Conservation (phyloP, 768 basidiomycete species). For the Panellus pusillus region DNA sequence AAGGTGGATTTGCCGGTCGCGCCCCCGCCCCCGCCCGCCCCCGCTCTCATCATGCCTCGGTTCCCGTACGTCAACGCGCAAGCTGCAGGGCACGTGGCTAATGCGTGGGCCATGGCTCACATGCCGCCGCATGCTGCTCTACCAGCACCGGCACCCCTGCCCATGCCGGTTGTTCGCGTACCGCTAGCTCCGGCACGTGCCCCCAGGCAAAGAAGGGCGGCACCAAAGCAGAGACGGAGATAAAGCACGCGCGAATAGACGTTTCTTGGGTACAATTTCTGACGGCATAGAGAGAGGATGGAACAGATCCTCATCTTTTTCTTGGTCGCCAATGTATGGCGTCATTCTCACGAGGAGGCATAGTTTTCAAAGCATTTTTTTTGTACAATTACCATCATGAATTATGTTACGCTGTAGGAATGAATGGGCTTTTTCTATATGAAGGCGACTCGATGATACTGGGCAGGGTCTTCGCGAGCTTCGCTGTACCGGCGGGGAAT, state of each 20-base stretch:
- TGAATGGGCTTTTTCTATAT: slow-evolving; percentile 75
- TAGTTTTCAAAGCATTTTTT: background rate
- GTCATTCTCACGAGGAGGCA: too few species aligned
- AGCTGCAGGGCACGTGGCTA: background rate
- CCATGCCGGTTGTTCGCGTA: background rate
- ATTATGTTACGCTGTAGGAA: slow-evolving; percentile 58
- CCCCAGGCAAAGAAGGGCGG: slow-evolving; percentile 1
- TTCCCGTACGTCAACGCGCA: background rate
- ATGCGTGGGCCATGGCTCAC: slow-evolving; percentile 10
- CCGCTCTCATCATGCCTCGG: slow-evolving; percentile 9
- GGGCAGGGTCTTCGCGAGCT: slow-evolving; percentile 68
- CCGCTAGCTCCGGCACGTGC: background rate
- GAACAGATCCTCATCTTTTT: background rate
- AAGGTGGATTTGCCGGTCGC: slow-evolving; percentile 62
- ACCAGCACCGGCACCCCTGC: background rate
- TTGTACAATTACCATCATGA: slow-evolving; percentile 1
- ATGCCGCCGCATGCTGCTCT: background rate
- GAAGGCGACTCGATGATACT: slow-evolving; percentile 70
- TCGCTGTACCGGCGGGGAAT: slow-evolving; percentile 86
- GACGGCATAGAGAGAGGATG: background rate
- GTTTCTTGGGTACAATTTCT: background rate
- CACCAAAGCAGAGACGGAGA: background rate
- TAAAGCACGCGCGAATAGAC: background rate
- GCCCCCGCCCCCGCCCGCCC: slow-evolving; percentile 26
- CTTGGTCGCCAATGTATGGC: too few species aligned